Base-by-base conservation (phyloP, 768 basidiomycete species). In the Hygrophorus russula region DNA sequence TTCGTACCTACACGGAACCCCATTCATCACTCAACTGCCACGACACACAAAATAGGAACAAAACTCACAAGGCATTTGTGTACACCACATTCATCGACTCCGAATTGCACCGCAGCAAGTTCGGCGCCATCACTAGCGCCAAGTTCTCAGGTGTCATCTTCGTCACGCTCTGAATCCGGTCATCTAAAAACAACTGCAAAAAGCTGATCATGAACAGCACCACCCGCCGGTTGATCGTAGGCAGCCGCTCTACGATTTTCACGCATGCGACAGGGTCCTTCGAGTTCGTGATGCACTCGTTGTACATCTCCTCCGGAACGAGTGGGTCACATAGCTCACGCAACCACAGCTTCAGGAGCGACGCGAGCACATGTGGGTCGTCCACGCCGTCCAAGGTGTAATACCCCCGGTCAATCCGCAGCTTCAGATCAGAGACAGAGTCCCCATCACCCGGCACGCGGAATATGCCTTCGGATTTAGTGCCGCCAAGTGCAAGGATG, bases 71-170 rank as follows among this genome's bases (percentile, higher is more conserved):
- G 11, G 92, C 76, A 60, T 94, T 96, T 27, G 85, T 91, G 57
- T 90, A 93, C 8, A 92, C 90, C 8, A 92, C 68, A 5, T 82
- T 71, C 73, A 92, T 82, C n/a, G 79, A 85, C 38, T 90, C 83
- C 12, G 87, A 90, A 51, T 71, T 82, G 56, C 91, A 93, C 44
- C 91, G 68, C 36, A 96, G 60, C 35, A 96, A 59, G 61, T 94
- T 94, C 6, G 91, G 91, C 1, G 91, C 88, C 80, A 96, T 85
- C 14, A 96, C 88, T 12, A 93, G 64, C 7, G 91, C 88, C 48
- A 94, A 63, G 59, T 91, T 92, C 30, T 79, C 79, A 9, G 84
- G 74, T 2, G 88, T 93, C 91, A 93, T 94, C 64, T 93, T 90
- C 33, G 88, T 91, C 36, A 69, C 60, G 10, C 59, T 64, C 49